Percentiles rank a stretch among this genome's conserved stretches.
Conservation (phyloP, 352 stramenopile species). For the Albugo candida region DNA sequence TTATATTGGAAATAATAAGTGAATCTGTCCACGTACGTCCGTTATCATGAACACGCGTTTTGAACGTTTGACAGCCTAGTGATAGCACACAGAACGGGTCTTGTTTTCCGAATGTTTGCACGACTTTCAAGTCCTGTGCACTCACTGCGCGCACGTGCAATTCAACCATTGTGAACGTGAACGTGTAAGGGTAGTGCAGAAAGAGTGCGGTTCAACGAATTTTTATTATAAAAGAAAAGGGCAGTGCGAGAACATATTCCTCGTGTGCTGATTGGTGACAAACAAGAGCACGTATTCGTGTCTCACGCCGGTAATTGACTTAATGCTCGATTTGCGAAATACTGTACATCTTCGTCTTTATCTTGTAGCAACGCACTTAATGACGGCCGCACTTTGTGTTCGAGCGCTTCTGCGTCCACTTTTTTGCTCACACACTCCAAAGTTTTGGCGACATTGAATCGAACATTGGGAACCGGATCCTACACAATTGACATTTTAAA, state of each 20-base stretch:
- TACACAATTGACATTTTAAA: constrained; percentile 13
- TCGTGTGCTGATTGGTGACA: too few relatives aligned
- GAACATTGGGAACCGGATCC: constrained; percentile 94
- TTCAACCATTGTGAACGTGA: constrained; percentile 29
- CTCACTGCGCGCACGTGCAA: constrained; percentile 61
- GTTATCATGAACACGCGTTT: constrained; percentile 71
- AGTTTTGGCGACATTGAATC: constrained; percentile 97
- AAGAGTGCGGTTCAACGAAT: too few relatives aligned
- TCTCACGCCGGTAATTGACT: too few relatives aligned
- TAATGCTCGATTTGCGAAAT: constrained; percentile 77
- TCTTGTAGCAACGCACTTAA: constrained; percentile 79
- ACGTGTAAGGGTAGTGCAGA: too few relatives aligned
- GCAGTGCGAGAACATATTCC: too few relatives aligned
- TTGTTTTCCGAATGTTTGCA: constrained; percentile 72
- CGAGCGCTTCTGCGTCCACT: constrained; percentile 38
- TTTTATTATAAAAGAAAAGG: too few relatives aligned
- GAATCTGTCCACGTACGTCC: constrained; percentile 19
- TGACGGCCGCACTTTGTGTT: constrained; percentile 64
- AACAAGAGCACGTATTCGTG: too few relatives aligned
- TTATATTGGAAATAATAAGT: background rate
- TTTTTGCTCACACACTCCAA: constrained; percentile 72
- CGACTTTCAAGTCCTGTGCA: constrained; percentile 59
- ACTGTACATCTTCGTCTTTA: constrained; percentile 85
- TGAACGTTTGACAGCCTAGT: constrained; percentile 36
- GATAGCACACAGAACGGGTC: constrained; percentile 64